These are phyloP conservation scores for Pseudozyma flocculosa DNA, from an alignment of 1,284 basidiomycete genomes.

Conservation along the genomic window DNA sequence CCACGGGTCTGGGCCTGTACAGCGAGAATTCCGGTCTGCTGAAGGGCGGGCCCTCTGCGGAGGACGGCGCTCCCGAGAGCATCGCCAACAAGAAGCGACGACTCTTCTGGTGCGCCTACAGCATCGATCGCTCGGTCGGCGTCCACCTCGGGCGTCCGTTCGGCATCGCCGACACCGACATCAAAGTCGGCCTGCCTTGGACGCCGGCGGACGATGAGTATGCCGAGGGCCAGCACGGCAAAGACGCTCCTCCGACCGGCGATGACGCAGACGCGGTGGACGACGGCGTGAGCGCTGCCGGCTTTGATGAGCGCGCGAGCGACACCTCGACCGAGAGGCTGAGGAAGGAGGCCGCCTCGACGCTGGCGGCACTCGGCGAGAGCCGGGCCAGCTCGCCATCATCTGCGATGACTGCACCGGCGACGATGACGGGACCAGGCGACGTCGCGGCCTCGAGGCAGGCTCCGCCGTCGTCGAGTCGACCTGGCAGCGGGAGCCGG, in stretches of 20 bases:
- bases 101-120: slow-evolving; percentile 38
- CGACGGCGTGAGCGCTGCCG: slow-evolving; percentile 2
- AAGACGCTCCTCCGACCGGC: too few species aligned
- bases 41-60: slow-evolving; percentile 5
- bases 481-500: slow-evolving; percentile 27
- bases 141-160: slow-evolving; percentile 35
- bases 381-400: background rate
- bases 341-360: slow-evolving; percentile 29
- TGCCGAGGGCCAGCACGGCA: too few species aligned
- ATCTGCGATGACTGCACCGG: too few species aligned
- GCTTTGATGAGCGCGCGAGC: background rate
- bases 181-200: slow-evolving; percentile 32
- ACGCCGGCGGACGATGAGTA: background rate
- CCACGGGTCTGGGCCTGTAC: slow-evolving; percentile 33
- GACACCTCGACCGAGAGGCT: slow-evolving; percentile 28
- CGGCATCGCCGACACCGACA: slow-evolving; percentile 35
- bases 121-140: slow-evolving; percentile 33
- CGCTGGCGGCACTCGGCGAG: slow-evolving; percentile 23
- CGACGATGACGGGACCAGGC: too few species aligned
- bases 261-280: slow-evolving; percentile 5
- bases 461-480: background rate
- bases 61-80: slow-evolving; percentile 11
- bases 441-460: too few species aligned
- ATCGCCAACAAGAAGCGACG: slow-evolving; percentile 25
- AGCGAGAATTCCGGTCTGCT: slow-evolving; percentile 23